These are phyloP conservation scores for Aphanocladium album DNA, from an alignment of 2,329 filamentous ascomycete genomes.

Conservation along the genomic window DNA sequence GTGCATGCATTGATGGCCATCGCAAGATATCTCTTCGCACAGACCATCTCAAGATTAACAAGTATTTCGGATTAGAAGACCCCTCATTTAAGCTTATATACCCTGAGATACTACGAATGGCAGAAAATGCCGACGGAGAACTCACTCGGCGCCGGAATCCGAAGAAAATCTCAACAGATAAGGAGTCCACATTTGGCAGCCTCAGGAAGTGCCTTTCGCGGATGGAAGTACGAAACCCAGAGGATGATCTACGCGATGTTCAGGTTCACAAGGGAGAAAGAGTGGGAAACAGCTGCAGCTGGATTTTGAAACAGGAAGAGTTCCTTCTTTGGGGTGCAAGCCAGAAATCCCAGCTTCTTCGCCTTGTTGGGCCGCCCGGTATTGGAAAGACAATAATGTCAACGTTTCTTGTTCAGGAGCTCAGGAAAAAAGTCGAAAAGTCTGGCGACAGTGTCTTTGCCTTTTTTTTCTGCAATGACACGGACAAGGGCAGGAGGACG, in stretches of 20 bases:
- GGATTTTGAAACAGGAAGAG: conserved; percentile 13
- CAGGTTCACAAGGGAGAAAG: conserved; percentile 10
- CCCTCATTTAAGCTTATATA: conserved; percentile 14
- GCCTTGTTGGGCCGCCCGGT: conserved; percentile 13
- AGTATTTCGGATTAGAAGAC: conserved; percentile 11
- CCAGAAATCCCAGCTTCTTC: conserved; percentile 7
- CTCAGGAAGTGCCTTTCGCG: not conserved
- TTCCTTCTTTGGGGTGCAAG: conserved; percentile 5
- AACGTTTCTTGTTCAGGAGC: conserved; percentile 14
- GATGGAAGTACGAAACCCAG: conserved; percentile 1
- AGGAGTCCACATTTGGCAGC: not conserved
- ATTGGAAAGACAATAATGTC: conserved; percentile 15
- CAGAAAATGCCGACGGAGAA: not conserved
- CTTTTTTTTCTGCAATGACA: conserved; percentile 15
- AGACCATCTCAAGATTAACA: conserved; percentile 15
- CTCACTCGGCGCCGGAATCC: not conserved
- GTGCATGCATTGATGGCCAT: conserved; percentile 15
- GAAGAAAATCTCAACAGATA: not conserved
- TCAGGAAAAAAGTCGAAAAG: conserved; percentile 9
- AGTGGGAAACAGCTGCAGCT: conserved; percentile 13
- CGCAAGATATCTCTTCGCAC: conserved; percentile 11
- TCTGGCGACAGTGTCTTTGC: not conserved
- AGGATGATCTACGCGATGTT: conserved; percentile 6
- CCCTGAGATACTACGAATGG: conserved; percentile 10
- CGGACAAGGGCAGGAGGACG: conserved; percentile 2